Evolutionary conservation across 768 basidiomycete genomes (phyloP).

Genomic region (Rhodotorula taiwanensis): DNA sequence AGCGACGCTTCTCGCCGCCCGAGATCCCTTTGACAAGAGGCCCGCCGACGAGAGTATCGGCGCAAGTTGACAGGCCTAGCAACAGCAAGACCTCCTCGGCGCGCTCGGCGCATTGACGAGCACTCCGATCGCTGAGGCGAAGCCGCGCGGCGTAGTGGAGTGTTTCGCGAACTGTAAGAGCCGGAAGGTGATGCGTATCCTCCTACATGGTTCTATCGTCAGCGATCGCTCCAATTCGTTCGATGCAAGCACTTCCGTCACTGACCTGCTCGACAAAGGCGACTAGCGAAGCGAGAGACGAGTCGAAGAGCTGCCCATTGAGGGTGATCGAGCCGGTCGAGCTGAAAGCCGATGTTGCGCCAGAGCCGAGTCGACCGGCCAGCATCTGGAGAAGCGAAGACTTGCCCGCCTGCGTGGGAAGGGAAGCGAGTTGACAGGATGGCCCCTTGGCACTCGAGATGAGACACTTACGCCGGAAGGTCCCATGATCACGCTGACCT

Average conservation of each 20-base stretch:
- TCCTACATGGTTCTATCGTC: conserved; percentile 30
- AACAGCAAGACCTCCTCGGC: conserved; percentile 51
- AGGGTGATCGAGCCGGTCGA: conserved; percentile 42
- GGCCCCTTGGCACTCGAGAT: conserved; percentile 21
- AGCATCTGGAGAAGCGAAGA: conserved; percentile 47
- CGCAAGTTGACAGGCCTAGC: conserved; percentile 51
- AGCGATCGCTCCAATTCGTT: background rate
- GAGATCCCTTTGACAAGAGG: conserved; percentile 47
- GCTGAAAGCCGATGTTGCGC: conserved; percentile 44
- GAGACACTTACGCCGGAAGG: conserved; percentile 24
- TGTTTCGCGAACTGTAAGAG: conserved; percentile 42
- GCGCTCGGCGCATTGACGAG: conserved; percentile 46
- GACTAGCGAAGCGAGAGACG: conserved; percentile 34
- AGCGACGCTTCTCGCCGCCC: conserved; percentile 52
- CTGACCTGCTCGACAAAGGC: conserved; percentile 47
- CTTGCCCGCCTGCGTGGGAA: conserved; percentile 42
- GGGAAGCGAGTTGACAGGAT: conserved; percentile 10
- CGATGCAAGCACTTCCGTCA: background rate
- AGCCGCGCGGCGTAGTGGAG: conserved; percentile 49
- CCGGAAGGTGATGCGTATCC: conserved; percentile 48
- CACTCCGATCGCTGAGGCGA: conserved; percentile 42
- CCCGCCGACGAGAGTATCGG: conserved; percentile 51
- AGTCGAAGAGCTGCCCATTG: conserved; percentile 40
- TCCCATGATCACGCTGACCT: conserved; percentile 46
- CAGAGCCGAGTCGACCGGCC: conserved; percentile 43